Conservation (phyloP, 495 filamentous ascomycete genomes). For the Neurospora sp. region DNA sequence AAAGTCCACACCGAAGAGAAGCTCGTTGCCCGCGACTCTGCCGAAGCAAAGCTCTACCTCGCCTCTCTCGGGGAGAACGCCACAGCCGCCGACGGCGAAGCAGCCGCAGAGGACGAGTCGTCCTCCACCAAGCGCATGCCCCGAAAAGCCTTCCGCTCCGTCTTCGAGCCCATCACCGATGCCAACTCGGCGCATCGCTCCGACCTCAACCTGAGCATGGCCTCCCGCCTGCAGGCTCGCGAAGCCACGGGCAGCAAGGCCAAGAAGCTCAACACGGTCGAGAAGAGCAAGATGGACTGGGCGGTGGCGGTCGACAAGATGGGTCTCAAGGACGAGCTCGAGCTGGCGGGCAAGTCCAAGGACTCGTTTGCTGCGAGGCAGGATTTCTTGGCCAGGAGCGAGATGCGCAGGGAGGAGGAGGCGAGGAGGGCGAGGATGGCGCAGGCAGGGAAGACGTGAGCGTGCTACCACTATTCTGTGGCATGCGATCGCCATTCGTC, state of each 20-base stretch:
- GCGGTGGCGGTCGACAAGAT: slow-evolving; percentile 85
- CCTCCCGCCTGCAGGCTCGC: slow-evolving; percentile 26
- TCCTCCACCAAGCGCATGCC: slow-evolving; percentile 44
- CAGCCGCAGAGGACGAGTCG: slow-evolving; percentile 18
- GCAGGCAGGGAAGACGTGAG: slow-evolving; percentile 28
- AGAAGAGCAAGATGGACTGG: slow-evolving; percentile 94
- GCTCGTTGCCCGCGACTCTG: slow-evolving; percentile 63
- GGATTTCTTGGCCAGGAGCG: slow-evolving; percentile 81
- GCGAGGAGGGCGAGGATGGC: slow-evolving; percentile 50
- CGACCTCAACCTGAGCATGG: slow-evolving; percentile 41
- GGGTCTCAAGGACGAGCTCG: slow-evolving; percentile 85
- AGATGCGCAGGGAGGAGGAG: slow-evolving; percentile 67
- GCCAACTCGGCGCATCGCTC: slow-evolving; percentile 33
- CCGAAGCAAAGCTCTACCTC: slow-evolving; percentile 72
- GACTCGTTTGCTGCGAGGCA: slow-evolving; percentile 71
- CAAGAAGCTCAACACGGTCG: slow-evolving; percentile 87
- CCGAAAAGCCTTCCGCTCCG: slow-evolving; percentile 59
- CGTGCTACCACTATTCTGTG: not conserved
- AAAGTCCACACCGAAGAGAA: slow-evolving; percentile 76
- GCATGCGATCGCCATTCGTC: not conserved
- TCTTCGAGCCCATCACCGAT: slow-evolving; percentile 63
- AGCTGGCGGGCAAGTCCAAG: slow-evolving; percentile 72
- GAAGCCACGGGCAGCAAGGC: slow-evolving; percentile 41
- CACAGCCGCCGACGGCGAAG: slow-evolving; percentile 2
- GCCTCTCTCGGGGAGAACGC: slow-evolving; percentile 37